Conservation (phyloP, 2,329 filamentous ascomycete genomes). For the Pseudogymnoascus sp. region DNA sequence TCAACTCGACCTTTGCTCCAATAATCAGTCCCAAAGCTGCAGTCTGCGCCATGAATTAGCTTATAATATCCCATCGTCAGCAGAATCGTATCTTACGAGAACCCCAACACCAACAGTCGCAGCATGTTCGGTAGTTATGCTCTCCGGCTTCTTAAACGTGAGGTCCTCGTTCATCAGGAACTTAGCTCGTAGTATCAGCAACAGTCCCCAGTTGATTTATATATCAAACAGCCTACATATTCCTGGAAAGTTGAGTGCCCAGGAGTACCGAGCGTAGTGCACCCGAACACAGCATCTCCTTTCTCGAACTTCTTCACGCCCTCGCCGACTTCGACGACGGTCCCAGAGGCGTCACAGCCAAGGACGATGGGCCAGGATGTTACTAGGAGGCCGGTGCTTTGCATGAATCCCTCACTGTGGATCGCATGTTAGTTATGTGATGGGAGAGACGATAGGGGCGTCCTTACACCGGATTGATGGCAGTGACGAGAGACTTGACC, state of each 20-base stretch:
- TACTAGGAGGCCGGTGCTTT: constrained; percentile 29
- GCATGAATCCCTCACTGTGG: constrained; percentile 29
- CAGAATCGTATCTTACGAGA: constrained; percentile 22
- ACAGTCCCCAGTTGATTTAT: not conserved
- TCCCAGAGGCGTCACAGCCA: constrained; percentile 32
- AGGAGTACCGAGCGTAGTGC: constrained; percentile 30
- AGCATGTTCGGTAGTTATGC: constrained; percentile 27
- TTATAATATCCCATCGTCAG: not conserved
- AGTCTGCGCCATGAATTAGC: constrained; percentile 24
- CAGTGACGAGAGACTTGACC: constrained; percentile 32
- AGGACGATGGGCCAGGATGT: constrained; percentile 31
- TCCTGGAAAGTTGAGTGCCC: constrained; percentile 33
- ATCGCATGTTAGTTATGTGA: constrained; percentile 13
- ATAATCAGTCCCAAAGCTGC: constrained; percentile 29
- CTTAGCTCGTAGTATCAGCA: constrained; percentile 11
- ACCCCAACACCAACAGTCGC: constrained; percentile 32
- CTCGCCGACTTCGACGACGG: constrained; percentile 28
- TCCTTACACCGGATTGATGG: constrained; percentile 32
- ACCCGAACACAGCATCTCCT: constrained; percentile 33
- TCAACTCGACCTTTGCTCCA: constrained; percentile 23
- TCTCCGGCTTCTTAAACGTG: constrained; percentile 27
- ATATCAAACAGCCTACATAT: constrained; percentile 15
- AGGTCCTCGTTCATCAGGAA: constrained; percentile 33
- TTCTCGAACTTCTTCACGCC: constrained; percentile 27
- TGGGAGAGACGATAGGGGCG: not conserved